Evolutionary conservation across 2,329 filamentous ascomycete species (phyloP).

Genomic region (Fusarium cyanostomum): DNA sequence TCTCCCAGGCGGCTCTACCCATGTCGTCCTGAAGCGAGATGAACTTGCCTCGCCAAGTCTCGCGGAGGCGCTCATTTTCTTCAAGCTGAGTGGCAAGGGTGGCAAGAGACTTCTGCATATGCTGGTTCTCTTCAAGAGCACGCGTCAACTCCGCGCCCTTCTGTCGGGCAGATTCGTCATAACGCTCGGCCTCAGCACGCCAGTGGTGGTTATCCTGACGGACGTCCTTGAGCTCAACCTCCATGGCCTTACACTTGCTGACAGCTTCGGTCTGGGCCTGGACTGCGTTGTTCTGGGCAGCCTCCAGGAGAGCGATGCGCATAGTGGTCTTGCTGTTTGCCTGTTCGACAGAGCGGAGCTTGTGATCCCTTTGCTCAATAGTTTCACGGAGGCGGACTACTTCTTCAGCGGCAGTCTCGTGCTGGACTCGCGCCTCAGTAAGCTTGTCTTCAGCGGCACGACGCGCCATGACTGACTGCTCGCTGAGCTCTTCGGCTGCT

Average conservation of each 20-base stretch:
- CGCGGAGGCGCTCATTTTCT: constrained; percentile 85
- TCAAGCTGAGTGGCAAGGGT: constrained; percentile 81
- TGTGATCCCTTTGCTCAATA: constrained; percentile 74
- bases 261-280: constrained; percentile 65
- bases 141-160: constrained; percentile 60
- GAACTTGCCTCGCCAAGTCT: constrained; percentile 85
- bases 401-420: constrained; percentile 77
- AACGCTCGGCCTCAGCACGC: constrained; percentile 69
- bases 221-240: constrained; percentile 64
- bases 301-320: constrained; percentile 73
- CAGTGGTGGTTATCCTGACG: constrained; percentile 68
- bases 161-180: constrained; percentile 61
- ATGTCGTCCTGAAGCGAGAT: constrained; percentile 89
- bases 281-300: constrained; percentile 68
- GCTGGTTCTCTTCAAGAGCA: constrained; percentile 70
- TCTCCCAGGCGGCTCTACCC: constrained; percentile 78
- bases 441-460: constrained; percentile 77
- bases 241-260: constrained; percentile 62
- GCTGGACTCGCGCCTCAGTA: constrained; percentile 74
- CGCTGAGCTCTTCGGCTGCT: constrained; percentile 69
- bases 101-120: constrained; percentile 77
- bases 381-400: constrained; percentile 73
- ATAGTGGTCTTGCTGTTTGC: constrained; percentile 63
- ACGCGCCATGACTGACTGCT: constrained; percentile 70
- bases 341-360: constrained; percentile 69